phyloP scores from a whole-genome alignment of 2,329 filamentous ascomycete species.

The Fonsecaea monophora region DNA sequence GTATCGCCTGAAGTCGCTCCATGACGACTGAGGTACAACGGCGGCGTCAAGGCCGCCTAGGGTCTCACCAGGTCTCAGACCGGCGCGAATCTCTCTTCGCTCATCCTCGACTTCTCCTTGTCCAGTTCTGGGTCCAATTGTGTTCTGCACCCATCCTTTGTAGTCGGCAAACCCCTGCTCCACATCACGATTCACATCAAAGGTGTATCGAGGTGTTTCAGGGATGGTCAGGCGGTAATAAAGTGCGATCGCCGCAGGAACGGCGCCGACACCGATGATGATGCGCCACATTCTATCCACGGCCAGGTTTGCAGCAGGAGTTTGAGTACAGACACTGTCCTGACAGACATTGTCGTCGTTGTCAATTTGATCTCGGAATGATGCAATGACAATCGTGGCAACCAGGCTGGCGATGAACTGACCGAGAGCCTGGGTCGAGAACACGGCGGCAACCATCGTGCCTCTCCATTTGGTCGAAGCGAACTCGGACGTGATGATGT shows the following conservation, averaged over 20 bases:
- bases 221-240: slow-evolving; percentile 88
- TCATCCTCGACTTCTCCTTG: slow-evolving; percentile 73
- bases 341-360: slow-evolving; percentile 61
- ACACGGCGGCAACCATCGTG: slow-evolving; percentile 85
- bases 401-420: slow-evolving; percentile 78
- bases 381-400: slow-evolving; percentile 67
- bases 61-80: slow-evolving; percentile 61
- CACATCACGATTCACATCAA: slow-evolving; percentile 77
- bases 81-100: slow-evolving; percentile 54
- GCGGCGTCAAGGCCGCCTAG: slow-evolving; percentile 59
- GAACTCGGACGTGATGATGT: slow-evolving; percentile 83
- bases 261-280: slow-evolving; percentile 78
- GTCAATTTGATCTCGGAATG: slow-evolving; percentile 69
- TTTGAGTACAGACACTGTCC: slow-evolving; percentile 62
- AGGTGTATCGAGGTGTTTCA: slow-evolving; percentile 86
- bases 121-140: slow-evolving; percentile 66
- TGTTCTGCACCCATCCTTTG: slow-evolving; percentile 61
- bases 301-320: slow-evolving; percentile 67
- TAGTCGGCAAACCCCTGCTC: slow-evolving; percentile 75
- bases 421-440: slow-evolving; percentile 86
- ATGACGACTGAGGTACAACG: slow-evolving; percentile 70
- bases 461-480: slow-evolving; percentile 84
- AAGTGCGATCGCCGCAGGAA: slow-evolving; percentile 80
- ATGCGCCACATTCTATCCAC: slow-evolving; percentile 88
- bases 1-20: slow-evolving; percentile 72